Evolutionary conservation across 306 rosid species (phyloP), one percentile per base, ranked within the genome.

Genomic region (Abrus pulchellus): DNA sequence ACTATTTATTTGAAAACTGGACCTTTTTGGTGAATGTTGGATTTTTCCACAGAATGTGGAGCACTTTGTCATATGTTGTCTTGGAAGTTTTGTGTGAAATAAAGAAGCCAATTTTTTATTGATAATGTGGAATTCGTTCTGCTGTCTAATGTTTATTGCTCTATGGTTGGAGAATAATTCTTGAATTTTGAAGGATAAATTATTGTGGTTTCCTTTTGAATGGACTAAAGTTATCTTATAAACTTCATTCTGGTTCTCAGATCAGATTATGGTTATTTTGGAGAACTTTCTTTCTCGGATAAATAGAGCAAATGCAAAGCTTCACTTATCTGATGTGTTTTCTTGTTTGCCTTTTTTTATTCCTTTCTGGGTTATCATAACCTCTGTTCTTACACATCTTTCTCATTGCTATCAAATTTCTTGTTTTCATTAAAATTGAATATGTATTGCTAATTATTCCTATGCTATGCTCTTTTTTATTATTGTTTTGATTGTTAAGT

Each of bases 231-330:
- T 32, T 40, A 6, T 48, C 32, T 59, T 67, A 8, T 38, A 50
- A 33, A 60, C 43, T 60, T 61, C 56, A 40, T 75, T 68, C 13
- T 38, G 77, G 57, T 49, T 59, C 77, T 57, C 7, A 13, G 50
- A 13, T 68, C 71, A 68, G 36, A 68, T 28, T 40, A 20, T 76
- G 73, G 67, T 41, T 50, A 68, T 50, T 76, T 60, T 30, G 59
- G 48, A 57, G 54, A 41, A 38, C 55, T 75, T 57, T 75, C 14
- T 47, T 66, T 65, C 52, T 54, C 43, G 20, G 9, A 47, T 48
- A 59, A 45, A n/a, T 55, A 45, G 20, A 34, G 70, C 55, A 34
- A 63, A 5, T 14, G 50, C 48, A 33, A 61, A 61, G 11, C 14
- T 47, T 33, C 47, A 11, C 80, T 45, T 43, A 29, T 33, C 49